Evolutionary conservation across 768 basidiomycete genomes (phyloP).

Genomic region (Strobilomyces dryophilus): DNA sequence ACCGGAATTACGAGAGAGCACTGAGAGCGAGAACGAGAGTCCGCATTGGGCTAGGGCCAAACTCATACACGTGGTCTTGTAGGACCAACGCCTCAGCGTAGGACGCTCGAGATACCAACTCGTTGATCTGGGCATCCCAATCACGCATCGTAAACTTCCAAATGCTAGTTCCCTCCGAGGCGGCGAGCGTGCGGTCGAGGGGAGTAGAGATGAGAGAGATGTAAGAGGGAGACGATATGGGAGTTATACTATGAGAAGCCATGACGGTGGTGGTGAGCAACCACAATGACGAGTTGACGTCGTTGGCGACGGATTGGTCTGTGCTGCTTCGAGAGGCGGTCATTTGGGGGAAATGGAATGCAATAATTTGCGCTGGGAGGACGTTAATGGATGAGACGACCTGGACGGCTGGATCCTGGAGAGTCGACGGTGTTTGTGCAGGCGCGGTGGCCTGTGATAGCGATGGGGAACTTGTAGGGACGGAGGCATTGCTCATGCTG

Average conservation of each 20-base stretch:
- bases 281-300: too few relatives aligned
- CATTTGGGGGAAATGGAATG: constrained; percentile 56
- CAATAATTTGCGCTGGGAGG: constrained; percentile 53
- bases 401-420: constrained; percentile 58
- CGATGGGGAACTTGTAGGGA: constrained; percentile 10
- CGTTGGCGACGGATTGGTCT: too few relatives aligned
- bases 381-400: constrained; percentile 69
- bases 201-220: constrained; percentile 59
- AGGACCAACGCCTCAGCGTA: constrained; percentile 61
- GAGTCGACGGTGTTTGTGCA: constrained; percentile 30
- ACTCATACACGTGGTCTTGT: constrained; percentile 42
- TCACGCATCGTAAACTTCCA: too few relatives aligned
- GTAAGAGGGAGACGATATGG: constrained; percentile 18
- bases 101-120: too few relatives aligned
- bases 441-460: constrained; percentile 21
- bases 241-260: constrained; percentile 42
- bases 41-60: constrained; percentile 25
- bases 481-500: constrained; percentile 14
- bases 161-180: too few relatives aligned
- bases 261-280: constrained; percentile 24
- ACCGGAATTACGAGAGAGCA: constrained; percentile 37
- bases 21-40: constrained; percentile 62
- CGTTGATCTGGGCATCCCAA: too few relatives aligned
- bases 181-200: constrained; percentile 19
- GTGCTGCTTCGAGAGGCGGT: constrained; percentile 13